Base-by-base conservation (phyloP, 192 early-diverging fungal genomes). In the Obelidium mucronatum region DNA sequence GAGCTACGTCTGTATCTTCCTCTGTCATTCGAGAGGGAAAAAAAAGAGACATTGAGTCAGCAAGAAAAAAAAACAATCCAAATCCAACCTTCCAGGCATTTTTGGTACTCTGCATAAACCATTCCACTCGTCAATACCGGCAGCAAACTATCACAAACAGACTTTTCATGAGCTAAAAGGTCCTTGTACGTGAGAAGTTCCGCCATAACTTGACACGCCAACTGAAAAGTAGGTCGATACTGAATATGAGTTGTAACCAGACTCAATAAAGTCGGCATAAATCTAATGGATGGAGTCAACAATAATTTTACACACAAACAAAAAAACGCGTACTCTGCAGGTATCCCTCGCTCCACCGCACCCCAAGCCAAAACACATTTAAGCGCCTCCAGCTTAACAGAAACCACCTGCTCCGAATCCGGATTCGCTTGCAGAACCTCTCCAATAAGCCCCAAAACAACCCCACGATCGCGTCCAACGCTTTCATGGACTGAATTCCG, bases 151-250 rank as follows among this genome's bases (percentile, higher is more conserved):
- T 78, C 71, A 52, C 75, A 81, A 15, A 85, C 63, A 2, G 84
- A 79, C 37, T 61, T 56, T 56, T 79, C 76, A 63, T 81, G 81
- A 4, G 66, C 62, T 40, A 70, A 58, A 5, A 81, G 62, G 30
- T 65, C 69, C 11, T 74, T 73, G 35, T 77, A 67, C 5, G 65
- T 58, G 6, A 85, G 71, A 3, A 85, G 44, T 26, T 85, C 84
- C 1, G 81, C 74, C 59, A 85, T 54, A 19, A 72, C 81, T 37
- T 83, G 74, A 26, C 74, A 74, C 13, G 84, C 62, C 6, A 34
- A 22, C 19, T 83, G 66, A 53, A 83, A 81, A 52, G 76, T 77
- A 5, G 67, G 66, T 26, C 64, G 74, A 15, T 77, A 35, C 31
- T 70, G 65, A 17, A 83, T 40, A 30, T 81, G 76, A 3, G 39